phyloP scores from a whole-genome alignment of 169 alveolate species.

The Plasmodium relictum region DNA sequence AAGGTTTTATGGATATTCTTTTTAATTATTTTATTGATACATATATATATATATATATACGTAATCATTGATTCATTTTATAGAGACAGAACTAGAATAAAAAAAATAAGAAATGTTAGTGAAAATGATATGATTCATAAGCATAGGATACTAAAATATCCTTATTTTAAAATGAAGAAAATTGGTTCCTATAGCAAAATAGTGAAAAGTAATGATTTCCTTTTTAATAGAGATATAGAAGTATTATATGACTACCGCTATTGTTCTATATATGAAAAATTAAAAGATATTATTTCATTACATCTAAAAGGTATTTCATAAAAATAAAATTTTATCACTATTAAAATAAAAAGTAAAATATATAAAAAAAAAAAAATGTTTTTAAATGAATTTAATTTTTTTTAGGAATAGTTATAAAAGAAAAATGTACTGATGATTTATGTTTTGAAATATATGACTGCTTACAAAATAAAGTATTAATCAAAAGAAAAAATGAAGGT shows the following conservation, averaged over 20 bases:
- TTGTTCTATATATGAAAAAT: constrained; percentile 12
- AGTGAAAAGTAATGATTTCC: background rate
- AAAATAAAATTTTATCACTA: no score
- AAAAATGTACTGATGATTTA: constrained; percentile 52
- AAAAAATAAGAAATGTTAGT: constrained; percentile 54
- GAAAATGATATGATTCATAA: constrained; percentile 73
- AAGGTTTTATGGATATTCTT: background rate
- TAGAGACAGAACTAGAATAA: constrained; percentile 72
- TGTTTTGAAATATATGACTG: constrained; percentile 64
- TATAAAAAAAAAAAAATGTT: background rate
- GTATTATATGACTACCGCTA: constrained; percentile 39
- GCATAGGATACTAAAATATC: constrained; percentile 46
- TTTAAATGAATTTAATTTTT: background rate
- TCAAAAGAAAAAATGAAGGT: constrained; percentile 73
- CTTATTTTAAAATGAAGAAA: constrained; percentile 75
- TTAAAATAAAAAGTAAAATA: background rate
- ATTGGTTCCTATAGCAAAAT: constrained; percentile 35
- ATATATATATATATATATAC: background rate
- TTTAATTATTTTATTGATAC: background rate
- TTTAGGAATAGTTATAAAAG: constrained; percentile 48
- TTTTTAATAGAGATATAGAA: constrained; percentile 54
- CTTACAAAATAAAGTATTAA: constrained; percentile 48
- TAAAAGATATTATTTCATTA: constrained; percentile 57
- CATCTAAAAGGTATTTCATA: constrained; percentile 27
- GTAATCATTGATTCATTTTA: background rate